Evolutionary conservation across 257 asterid species (phyloP).

Genomic region (Lithospermum erythrorhizon): DNA sequence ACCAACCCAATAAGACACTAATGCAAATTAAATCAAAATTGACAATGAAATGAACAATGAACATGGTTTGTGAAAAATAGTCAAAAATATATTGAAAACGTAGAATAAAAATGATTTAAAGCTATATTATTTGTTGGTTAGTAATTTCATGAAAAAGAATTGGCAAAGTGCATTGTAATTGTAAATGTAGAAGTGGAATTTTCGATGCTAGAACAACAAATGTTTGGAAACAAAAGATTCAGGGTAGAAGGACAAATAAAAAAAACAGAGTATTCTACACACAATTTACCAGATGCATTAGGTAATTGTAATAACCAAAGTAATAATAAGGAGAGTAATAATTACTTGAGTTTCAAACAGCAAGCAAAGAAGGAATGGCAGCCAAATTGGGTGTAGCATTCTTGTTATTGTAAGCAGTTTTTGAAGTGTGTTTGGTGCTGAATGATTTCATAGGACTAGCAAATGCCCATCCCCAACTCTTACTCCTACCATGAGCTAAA

Average conservation of each 20-base stretch:
- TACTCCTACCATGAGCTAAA: conserved; percentile 65
- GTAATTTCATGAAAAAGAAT: no score
- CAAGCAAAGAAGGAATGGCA: conserved; percentile 78
- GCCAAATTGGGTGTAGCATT: conserved; percentile 59
- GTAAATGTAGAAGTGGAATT: no score
- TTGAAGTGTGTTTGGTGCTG: conserved; percentile 32
- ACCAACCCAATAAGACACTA: conserved; percentile 6
- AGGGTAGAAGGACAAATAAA: no score
- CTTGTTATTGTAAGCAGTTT: conserved; percentile 45
- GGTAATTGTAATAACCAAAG: conserved; percentile 1
- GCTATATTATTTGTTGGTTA: no score
- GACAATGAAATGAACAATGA: background rate
- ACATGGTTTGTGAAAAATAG: conserved; percentile 12
- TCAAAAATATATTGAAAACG: no score
- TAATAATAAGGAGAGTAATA: conserved; percentile 5
- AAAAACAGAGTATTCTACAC: conserved; percentile 30
- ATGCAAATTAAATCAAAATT: conserved; percentile 1
- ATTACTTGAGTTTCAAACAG: conserved; percentile 48
- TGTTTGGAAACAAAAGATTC: no score
- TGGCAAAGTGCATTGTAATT: no score
- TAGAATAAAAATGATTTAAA: no score
- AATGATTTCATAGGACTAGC: conserved; percentile 99
- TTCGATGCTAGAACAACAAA: no score
- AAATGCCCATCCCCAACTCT: conserved; percentile 96
- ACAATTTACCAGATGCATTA: conserved; percentile 23